Conservation (phyloP, 106 monocot genomes). For the Acanthochlamys bracteata region DNA sequence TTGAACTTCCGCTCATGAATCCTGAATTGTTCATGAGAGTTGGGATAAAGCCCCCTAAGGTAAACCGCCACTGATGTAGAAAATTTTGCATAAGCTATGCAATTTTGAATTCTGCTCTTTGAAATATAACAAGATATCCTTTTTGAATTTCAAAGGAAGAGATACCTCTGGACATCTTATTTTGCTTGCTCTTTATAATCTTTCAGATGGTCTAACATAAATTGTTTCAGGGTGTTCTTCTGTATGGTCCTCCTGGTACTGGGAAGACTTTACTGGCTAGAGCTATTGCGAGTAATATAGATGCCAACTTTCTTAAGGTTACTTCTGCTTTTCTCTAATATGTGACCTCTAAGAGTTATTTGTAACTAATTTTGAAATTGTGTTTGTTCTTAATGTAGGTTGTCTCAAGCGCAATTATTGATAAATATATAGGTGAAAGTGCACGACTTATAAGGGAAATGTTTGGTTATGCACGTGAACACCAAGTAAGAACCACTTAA, state of each 20-base stretch:
- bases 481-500: constrained; percentile 36
- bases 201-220: neutral
- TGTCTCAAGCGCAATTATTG: constrained; percentile 92
- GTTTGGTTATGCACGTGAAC: constrained; percentile 88
- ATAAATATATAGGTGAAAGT: constrained; percentile 94
- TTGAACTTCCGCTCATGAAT: constrained; percentile 89
- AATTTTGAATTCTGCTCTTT: no score
- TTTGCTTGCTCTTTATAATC: neutral
- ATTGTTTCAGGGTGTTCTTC: constrained; percentile 66
- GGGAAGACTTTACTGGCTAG: constrained; percentile 85
- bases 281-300: constrained; percentile 92
- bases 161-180: no score
- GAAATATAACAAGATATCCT: no score
- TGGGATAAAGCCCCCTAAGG: constrained; percentile 97
- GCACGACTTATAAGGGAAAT: constrained; percentile 86
- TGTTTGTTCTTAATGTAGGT: constrained; percentile 30
- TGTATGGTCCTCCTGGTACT: constrained; percentile 94
- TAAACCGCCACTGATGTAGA: neutral
- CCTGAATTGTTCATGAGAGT: constrained; percentile 84
- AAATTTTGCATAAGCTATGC: no score
- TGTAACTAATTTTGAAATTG: neutral
- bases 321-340: neutral
- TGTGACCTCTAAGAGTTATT: neutral
- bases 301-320: constrained; percentile 95
- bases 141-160: no score